phyloP scores from a whole-genome alignment of 2,329 filamentous ascomycete genomes.

The Juglanconis oblonga region DNA sequence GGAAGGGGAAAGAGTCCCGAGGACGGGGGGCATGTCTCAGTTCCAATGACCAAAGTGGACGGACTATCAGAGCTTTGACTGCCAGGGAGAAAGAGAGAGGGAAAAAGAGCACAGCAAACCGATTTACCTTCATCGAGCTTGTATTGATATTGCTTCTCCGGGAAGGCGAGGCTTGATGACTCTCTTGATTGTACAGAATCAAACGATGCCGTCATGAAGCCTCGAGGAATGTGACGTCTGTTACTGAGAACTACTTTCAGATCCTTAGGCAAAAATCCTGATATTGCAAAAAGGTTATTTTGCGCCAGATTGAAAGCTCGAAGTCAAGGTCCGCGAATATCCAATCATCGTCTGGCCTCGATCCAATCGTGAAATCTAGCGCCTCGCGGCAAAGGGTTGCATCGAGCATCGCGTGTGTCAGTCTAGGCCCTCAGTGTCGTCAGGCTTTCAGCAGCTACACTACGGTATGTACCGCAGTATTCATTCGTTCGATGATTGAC shows the following conservation, averaged over 20 bases:
- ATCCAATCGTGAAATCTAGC: background rate
- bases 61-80: slow-evolving; percentile 12
- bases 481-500: background rate
- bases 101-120: background rate
- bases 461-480: no score
- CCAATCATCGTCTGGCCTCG: background rate
- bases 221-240: background rate
- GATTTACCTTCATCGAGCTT: background rate
- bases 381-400: background rate
- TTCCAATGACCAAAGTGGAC: slow-evolving; percentile 12
- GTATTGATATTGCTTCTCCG: background rate
- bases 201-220: background rate
- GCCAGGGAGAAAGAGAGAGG: background rate
- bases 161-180: background rate
- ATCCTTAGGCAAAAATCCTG: background rate
- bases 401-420: background rate
- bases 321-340: background rate
- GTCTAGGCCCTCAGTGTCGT: background rate
- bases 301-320: background rate
- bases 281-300: slow-evolving; percentile 6
- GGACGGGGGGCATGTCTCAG: slow-evolving; percentile 17
- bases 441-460: background rate
- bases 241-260: background rate
- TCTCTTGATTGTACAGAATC: background rate
- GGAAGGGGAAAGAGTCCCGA: slow-evolving; percentile 15